Conservation (phyloP, 1,284 basidiomycete genomes). For the Trichosporon asahii region DNA sequence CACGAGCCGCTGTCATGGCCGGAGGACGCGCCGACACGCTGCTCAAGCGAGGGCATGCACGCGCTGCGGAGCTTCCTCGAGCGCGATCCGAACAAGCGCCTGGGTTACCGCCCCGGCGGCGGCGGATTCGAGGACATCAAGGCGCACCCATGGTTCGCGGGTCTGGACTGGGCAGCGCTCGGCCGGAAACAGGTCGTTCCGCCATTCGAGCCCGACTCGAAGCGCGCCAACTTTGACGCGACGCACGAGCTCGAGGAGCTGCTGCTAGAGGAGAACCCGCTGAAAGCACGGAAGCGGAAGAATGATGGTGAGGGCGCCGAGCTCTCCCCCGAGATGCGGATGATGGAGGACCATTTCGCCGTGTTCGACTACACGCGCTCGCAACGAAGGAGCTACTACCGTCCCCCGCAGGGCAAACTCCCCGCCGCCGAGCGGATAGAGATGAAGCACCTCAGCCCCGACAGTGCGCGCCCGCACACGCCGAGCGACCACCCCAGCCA, state of each 20-base stretch:
- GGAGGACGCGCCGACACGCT: conserved; percentile 47
- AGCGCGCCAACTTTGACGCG: conserved; percentile 99
- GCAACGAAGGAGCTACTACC: conserved; percentile 49
- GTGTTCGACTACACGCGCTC: conserved; percentile 50
- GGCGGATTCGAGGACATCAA: conserved; percentile 76
- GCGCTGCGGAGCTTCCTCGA: conserved; percentile 64
- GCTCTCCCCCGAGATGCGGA: conserved; percentile 82
- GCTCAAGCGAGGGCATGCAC: conserved; percentile 49
- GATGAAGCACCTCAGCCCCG: conserved; percentile 1
- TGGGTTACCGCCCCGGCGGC: conserved; percentile 74
- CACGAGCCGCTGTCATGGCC: conserved; percentile 53
- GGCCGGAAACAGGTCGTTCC: conserved; percentile 73
- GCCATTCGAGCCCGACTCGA: conserved; percentile 92
- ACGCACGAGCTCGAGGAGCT: conserved; percentile 97
- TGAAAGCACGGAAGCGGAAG: conserved; percentile 90
- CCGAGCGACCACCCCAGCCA: conserved; percentile 17
- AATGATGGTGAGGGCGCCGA: conserved; percentile 80
- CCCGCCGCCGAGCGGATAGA: conserved; percentile 22
- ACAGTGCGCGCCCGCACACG: conserved; percentile 10
- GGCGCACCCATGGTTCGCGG: conserved; percentile 78
- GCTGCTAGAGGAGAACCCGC: conserved; percentile 90
- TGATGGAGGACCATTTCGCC: conserved; percentile 87
- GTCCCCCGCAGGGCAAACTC: conserved; percentile 33
- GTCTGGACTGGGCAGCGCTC: conserved; percentile 81
- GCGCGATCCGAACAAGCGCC: conserved; percentile 72